Percentiles rank a stretch among this genome's conserved stretches.
Evolutionary conservation across 495 filamentous ascomycete species (phyloP).

Genomic region (Copromyces sp.): DNA sequence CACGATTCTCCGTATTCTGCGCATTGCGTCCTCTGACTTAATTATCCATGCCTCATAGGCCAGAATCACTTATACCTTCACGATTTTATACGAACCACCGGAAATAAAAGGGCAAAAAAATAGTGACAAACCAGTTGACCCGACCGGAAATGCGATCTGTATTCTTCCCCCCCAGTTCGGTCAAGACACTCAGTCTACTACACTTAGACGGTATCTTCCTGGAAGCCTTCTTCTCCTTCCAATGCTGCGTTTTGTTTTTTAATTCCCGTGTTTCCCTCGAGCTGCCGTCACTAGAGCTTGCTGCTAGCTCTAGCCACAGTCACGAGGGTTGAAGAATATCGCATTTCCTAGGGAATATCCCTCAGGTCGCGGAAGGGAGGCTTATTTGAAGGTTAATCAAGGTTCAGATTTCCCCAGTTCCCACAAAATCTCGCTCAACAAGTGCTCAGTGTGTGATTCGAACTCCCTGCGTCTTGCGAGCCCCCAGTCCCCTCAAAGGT

Average conservation of each 20-base stretch:
- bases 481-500: not conserved
- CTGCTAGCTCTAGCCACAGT: not conserved
- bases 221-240: no score
- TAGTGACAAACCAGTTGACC: not conserved
- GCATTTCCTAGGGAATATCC: not conserved
- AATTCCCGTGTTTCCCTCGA: not conserved
- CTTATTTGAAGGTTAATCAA: not conserved
- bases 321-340: not conserved
- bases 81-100: not conserved
- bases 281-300: not conserved
- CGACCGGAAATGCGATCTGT: not conserved
- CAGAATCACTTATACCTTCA: not conserved
- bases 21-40: not conserved
- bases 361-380: not conserved
- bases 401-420: not conserved
- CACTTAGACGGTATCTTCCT: not conserved
- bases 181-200: not conserved
- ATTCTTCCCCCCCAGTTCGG: not conserved
- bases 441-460: not conserved
- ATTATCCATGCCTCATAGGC: not conserved
- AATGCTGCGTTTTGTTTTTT: no score
- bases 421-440: not conserved
- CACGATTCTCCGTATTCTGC: no score
- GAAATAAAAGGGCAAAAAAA: not conserved
- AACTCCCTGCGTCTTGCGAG: not conserved